Percentiles rank a stretch among this genome's conserved stretches.
phyloP scores from a whole-genome alignment of 2,329 filamentous ascomycete species.

The Apiospora malaysiana region DNA sequence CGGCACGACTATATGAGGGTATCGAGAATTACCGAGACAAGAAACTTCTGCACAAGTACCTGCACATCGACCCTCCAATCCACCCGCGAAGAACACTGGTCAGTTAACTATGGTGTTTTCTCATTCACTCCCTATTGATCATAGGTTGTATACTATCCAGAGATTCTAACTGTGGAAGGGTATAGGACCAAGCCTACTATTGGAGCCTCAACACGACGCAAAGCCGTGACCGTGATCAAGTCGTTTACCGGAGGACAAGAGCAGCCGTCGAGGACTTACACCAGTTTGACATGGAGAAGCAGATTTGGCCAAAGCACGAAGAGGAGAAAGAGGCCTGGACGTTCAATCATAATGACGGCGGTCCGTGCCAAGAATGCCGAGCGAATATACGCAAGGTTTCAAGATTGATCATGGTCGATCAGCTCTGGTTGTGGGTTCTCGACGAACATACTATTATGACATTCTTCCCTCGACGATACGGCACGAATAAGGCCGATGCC shows the following conservation, averaged over 20 bases:
- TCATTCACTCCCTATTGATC: background rate
- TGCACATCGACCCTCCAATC: conserved; percentile 42
- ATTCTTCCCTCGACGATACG: conserved; percentile 50
- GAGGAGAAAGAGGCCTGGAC: conserved; percentile 15
- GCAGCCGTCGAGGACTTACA: conserved; percentile 32
- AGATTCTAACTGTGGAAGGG: background rate
- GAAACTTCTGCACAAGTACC: conserved; percentile 40
- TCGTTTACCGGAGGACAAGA: conserved; percentile 47
- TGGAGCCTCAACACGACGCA: conserved; percentile 47
- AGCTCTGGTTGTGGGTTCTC: conserved; percentile 52
- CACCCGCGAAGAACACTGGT: conserved; percentile 51
- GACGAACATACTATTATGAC: conserved; percentile 46
- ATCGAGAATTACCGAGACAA: conserved; percentile 45
- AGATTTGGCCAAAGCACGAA: background rate
- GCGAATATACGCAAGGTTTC: conserved; percentile 30
- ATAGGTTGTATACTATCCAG: background rate
- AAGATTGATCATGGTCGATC: conserved; percentile 49
- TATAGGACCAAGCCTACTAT: conserved; percentile 50
- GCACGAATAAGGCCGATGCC: conserved; percentile 45
- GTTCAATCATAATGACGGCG: background rate
- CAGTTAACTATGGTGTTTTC: background rate
- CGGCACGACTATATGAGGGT: conserved; percentile 35
- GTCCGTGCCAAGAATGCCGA: conserved; percentile 26
- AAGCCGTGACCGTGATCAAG: conserved; percentile 48
- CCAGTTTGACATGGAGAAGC: conserved; percentile 23